These are phyloP conservation scores for Marchantia polymorpha DNA, from an alignment of 225 moss, liverwort and hornwort species.

Conservation along the genomic window DNA sequence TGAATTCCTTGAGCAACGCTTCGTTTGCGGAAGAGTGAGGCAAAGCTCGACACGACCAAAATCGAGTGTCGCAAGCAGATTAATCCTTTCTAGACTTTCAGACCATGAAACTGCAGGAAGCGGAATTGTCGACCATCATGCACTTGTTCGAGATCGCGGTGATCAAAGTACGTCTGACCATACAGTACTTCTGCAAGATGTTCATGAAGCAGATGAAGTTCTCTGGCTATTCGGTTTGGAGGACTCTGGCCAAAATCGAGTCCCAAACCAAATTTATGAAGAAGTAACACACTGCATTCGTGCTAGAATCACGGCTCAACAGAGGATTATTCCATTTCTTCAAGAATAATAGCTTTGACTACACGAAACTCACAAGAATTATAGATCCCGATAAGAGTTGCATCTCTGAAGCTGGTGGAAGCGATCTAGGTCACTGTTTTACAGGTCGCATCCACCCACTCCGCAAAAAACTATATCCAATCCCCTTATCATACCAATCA, in stretches of 20 bases:
- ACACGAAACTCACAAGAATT: conserved; percentile 67
- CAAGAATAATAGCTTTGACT: conserved; percentile 90
- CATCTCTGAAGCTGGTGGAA: conserved; percentile 55
- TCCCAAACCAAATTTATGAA: conserved; percentile 64
- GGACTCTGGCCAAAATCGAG: conserved; percentile 71
- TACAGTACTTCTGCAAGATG: conserved; percentile 74
- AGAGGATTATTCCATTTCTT: conserved; percentile 79
- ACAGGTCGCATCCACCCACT: no score
- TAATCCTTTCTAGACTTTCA: conserved; percentile 14
- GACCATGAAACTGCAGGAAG: conserved; percentile 29
- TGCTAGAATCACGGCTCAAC: conserved; percentile 77
- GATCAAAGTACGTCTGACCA: conserved; percentile 62
- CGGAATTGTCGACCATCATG: conserved; percentile 32
- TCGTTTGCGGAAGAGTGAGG: conserved; percentile 17
- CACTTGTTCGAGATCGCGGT: conserved; percentile 63
- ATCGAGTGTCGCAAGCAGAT: conserved; percentile 6
- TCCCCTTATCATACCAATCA: no score
- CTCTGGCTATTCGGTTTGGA: conserved; percentile 77
- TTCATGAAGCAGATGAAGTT: conserved; percentile 93
- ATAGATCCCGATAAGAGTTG: conserved; percentile 68
- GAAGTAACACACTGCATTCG: conserved; percentile 74
- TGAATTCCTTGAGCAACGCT: conserved; percentile 18
- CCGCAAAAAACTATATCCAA: no score
- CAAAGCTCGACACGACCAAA: conserved; percentile 19
- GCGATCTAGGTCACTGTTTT: conserved; percentile 63